Percentiles rank a stretch among this genome's conserved stretches.
These are phyloP conservation scores for Vaccinium corymbosum DNA, from an alignment of 148 eudicot genomes.

Conservation along the genomic window DNA sequence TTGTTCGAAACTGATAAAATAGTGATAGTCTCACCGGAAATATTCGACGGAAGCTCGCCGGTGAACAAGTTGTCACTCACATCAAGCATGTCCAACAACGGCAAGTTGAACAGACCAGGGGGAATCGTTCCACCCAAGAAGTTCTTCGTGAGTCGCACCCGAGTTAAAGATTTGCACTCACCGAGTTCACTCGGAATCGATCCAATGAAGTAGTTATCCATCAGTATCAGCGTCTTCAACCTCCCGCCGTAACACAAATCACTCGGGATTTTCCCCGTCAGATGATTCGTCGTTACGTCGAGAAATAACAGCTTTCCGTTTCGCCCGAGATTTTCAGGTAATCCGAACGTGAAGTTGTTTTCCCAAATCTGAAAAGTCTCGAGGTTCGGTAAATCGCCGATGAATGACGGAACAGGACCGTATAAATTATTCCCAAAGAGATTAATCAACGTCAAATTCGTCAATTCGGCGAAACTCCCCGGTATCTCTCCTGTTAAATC, in stretches of 20 bases:
- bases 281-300: conserved; percentile 37
- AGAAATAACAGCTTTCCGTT: conserved; percentile 27
- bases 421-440: conserved; percentile 42
- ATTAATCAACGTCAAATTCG: conserved; percentile 40
- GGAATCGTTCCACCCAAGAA: conserved; percentile 39
- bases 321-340: conserved; percentile 46
- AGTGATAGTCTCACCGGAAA: conserved; percentile 24
- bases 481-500: conserved; percentile 50
- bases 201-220: conserved; percentile 41
- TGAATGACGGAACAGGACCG: conserved; percentile 43
- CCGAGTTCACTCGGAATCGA: conserved; percentile 40
- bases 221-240: conserved; percentile 25
- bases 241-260: conserved; percentile 35
- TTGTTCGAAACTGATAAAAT: conserved; percentile 36
- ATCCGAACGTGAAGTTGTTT: conserved; percentile 36
- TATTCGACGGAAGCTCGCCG: conserved; percentile 42
- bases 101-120: conserved; percentile 38
- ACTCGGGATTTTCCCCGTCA: conserved; percentile 40
- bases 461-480: conserved; percentile 32
- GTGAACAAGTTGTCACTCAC: conserved; percentile 37
- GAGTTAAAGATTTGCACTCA: conserved; percentile 30
- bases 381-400: conserved; percentile 49
- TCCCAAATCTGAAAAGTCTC: conserved; percentile 40
- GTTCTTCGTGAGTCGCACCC: conserved; percentile 32
- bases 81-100: conserved; percentile 25